Evolutionary conservation across 2,329 filamentous ascomycete species (phyloP).

Genomic region (Corynespora cassiicola): DNA sequence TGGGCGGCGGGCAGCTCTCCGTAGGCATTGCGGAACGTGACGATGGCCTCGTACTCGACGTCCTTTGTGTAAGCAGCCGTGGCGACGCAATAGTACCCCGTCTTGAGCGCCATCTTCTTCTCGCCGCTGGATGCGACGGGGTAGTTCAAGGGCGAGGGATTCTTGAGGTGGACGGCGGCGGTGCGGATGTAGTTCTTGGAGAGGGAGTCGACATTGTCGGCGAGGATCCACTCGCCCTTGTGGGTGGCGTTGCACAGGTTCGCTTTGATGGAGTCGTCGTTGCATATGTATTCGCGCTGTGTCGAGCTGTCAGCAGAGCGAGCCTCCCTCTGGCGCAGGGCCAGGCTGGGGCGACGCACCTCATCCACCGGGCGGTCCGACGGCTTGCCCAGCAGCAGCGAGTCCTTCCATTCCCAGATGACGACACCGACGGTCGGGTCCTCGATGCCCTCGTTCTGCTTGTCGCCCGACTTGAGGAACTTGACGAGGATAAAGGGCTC

Average conservation of each 20-base stretch:
- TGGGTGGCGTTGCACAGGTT: constrained; percentile 79
- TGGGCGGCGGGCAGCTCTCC: constrained; percentile 94
- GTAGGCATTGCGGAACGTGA: constrained; percentile 94
- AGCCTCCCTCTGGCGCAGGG: not conserved
- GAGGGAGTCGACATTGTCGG: constrained; percentile 73
- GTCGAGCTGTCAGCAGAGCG: constrained; percentile 24
- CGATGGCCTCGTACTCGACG: constrained; percentile 76
- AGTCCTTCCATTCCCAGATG: constrained; percentile 94
- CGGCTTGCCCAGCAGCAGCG: constrained; percentile 75
- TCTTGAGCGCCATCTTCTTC: constrained; percentile 61
- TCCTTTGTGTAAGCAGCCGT: constrained; percentile 73
- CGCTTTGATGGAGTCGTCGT: constrained; percentile 70
- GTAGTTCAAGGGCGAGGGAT: constrained; percentile 78
- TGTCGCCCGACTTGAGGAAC: constrained; percentile 65
- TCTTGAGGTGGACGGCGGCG: constrained; percentile 80
- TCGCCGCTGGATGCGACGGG: constrained; percentile 62
- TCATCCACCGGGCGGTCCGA: constrained; percentile 34
- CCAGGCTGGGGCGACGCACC: constrained; percentile 20
- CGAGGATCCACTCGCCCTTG: constrained; percentile 83
- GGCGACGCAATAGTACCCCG: constrained; percentile 94
- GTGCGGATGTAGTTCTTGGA: constrained; percentile 78
- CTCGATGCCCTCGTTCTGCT: constrained; percentile 62
- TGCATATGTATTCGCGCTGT: constrained; percentile 76
- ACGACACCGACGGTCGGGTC: constrained; percentile 83
- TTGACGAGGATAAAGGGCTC: constrained; percentile 90